These are phyloP conservation scores for Myriosclerotinia curreyana DNA, from an alignment of 2,329 filamentous ascomycete species.

Conservation along the genomic window DNA sequence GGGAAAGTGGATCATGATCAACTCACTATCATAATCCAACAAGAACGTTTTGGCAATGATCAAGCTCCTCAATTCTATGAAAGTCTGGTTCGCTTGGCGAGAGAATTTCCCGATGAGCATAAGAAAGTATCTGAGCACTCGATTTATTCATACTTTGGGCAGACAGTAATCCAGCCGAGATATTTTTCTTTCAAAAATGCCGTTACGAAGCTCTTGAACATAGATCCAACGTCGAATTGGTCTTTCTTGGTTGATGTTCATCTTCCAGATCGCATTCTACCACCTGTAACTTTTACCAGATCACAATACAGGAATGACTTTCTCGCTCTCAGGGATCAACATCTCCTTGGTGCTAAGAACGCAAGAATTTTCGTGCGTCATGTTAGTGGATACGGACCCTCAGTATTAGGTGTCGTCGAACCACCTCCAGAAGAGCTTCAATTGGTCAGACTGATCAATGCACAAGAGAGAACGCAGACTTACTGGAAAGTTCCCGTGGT, in stretches of 20 bases:
- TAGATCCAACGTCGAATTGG: conserved; percentile 17
- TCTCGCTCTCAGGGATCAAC: conserved; percentile 1
- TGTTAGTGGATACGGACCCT: neutral
- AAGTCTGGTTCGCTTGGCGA: neutral
- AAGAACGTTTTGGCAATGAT: neutral
- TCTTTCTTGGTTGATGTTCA: conserved; percentile 18
- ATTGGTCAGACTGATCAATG: neutral
- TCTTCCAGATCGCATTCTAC: neutral
- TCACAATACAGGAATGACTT: conserved; percentile 15
- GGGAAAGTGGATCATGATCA: conserved; percentile 17
- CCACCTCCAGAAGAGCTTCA: conserved; percentile 4
- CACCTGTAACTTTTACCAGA: conserved; percentile 2
- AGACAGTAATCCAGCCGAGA: neutral
- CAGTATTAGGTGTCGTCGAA: neutral
- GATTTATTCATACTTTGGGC: conserved; percentile 19
- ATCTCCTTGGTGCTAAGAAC: neutral
- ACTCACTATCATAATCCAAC: conserved; percentile 13
- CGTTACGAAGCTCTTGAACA: conserved; percentile 14
- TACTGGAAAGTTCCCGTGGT: conserved; percentile 32
- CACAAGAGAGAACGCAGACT: neutral
- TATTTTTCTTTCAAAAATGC: conserved; percentile 13
- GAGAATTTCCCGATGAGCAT: conserved; percentile 9
- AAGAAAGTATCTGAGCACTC: neutral
- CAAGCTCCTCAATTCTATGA: conserved; percentile 2
- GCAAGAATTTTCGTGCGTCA: conserved; percentile 14